These are phyloP conservation scores for Trichosporon sp. DNA, from an alignment of 1,284 basidiomycete genomes.

Conservation along the genomic window DNA sequence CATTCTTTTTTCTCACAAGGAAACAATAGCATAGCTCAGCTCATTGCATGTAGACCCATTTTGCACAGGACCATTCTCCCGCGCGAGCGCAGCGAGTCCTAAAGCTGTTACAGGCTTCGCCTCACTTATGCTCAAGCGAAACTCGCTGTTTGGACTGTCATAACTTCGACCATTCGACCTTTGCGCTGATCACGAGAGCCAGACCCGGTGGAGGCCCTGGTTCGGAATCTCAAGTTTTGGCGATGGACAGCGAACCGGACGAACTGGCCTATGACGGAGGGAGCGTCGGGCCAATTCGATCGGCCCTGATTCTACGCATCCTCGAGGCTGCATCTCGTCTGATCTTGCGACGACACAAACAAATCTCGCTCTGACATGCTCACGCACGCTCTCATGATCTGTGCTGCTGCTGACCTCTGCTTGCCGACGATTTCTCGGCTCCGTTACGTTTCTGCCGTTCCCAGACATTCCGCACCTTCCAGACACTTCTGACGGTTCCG, in stretches of 20 bases:
- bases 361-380: not conserved
- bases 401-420: not conserved
- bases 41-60: conserved; percentile 21
- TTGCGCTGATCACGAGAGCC: too few relatives aligned
- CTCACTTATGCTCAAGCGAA: too few relatives aligned
- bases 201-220: not conserved
- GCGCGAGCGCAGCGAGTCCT: not conserved
- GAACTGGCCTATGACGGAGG: conserved; percentile 8
- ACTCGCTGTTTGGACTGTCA: too few relatives aligned
- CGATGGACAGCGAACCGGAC: not conserved
- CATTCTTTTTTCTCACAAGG: conserved; percentile 6
- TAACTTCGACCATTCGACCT: too few relatives aligned
- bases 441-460: not conserved
- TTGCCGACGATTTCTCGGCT: not conserved
- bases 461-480: conserved; percentile 8
- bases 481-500: not conserved
- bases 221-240: conserved; percentile 14
- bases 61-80: not conserved
- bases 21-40: conserved; percentile 20
- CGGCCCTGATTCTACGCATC: conserved; percentile 9
- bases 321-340: conserved; percentile 15
- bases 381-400: not conserved
- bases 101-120: too few relatives aligned
- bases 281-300: conserved; percentile 13
- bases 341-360: not conserved